A percentile compares a stretch with the other conserved stretches of the same genome.
Evolutionary conservation across 2,329 filamentous ascomycete genomes (phyloP).

Genomic region (Peltaster fructicola): DNA sequence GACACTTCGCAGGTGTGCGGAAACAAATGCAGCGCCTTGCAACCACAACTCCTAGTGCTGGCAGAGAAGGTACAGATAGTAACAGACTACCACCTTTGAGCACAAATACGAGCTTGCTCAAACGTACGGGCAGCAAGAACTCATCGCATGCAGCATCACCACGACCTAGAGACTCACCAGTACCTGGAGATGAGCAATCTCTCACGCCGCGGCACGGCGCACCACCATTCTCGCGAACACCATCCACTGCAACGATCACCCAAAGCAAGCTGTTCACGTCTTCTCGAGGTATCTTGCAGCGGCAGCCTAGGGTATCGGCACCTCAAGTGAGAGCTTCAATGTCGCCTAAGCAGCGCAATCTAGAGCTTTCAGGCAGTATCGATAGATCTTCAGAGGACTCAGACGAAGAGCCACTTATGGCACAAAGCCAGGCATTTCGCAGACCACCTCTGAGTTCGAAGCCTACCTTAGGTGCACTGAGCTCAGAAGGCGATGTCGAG

Average conservation of each 20-base stretch:
- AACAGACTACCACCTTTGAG: neutral
- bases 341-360: conserved; percentile 8
- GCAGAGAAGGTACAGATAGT: neutral
- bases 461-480: conserved; percentile 14
- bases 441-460: conserved; percentile 18
- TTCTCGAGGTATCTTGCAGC: conserved; percentile 6
- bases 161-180: neutral
- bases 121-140: neutral
- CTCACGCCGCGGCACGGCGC: too few species aligned
- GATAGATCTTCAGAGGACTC: conserved; percentile 15
- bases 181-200: neutral
- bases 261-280: conserved; percentile 16
- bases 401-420: conserved; percentile 20
- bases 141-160: neutral
- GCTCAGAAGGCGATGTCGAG: conserved; percentile 14
- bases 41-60: conserved; percentile 1
- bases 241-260: conserved; percentile 31
- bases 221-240: conserved; percentile 26
- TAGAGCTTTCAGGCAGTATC: conserved; percentile 13
- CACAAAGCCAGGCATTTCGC: conserved; percentile 28
- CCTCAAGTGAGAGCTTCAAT: conserved; percentile 7
- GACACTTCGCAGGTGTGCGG: conserved; percentile 74
- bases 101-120: neutral
- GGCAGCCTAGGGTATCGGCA: conserved; percentile 16
- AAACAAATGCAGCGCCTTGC: conserved; percentile 72